A percentile compares a stretch with the other conserved stretches of the same genome.
Evolutionary conservation across 2,329 filamentous ascomycete genomes (phyloP).

Genomic region (Aschersonia sp.): DNA sequence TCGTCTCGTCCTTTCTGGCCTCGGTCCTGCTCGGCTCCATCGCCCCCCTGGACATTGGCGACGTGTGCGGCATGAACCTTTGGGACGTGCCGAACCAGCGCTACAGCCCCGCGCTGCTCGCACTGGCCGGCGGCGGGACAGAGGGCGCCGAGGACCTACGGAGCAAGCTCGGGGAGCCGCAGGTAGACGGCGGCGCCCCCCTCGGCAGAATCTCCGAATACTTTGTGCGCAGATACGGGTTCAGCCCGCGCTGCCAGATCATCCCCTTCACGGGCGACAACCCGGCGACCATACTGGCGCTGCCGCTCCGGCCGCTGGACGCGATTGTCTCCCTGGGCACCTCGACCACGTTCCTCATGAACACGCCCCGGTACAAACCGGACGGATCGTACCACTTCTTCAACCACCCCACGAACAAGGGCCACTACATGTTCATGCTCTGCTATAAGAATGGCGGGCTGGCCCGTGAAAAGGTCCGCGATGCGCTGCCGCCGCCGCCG

Average conservation of each 20-base stretch:
- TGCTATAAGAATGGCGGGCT: constrained; percentile 98
- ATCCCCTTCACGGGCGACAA: constrained; percentile 92
- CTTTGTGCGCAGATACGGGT: constrained; percentile 66
- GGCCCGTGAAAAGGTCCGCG: constrained; percentile 78
- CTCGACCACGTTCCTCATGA: constrained; percentile 95
- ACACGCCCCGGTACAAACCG: constrained; percentile 78
- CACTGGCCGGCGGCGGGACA: constrained; percentile 57
- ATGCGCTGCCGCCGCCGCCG: constrained; percentile 50
- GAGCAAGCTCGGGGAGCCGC: constrained; percentile 66
- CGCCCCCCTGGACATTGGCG: constrained; percentile 83
- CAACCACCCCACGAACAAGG: constrained; percentile 84
- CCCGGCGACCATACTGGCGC: constrained; percentile 80
- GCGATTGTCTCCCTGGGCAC: constrained; percentile 93
- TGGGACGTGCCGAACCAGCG: constrained; percentile 69
- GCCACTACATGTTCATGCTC: constrained; percentile 99
- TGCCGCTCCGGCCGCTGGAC: constrained; percentile 75
- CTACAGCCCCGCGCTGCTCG: constrained; percentile 64
- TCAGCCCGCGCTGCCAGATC: constrained; percentile 59
- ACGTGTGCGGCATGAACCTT: constrained; percentile 92
- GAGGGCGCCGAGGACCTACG: constrained; percentile 49
- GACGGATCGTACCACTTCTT: constrained; percentile 93
- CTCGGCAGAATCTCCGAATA: constrained; percentile 66
- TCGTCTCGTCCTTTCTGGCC: constrained; percentile 90
- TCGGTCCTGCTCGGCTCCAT: constrained; percentile 75
- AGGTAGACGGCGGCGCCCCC: constrained; percentile 63